Evolutionary conservation across 2,329 filamentous ascomycete species (phyloP), one percentile per base, ranked within the genome.

Genomic region (Penicillium sp.): DNA sequence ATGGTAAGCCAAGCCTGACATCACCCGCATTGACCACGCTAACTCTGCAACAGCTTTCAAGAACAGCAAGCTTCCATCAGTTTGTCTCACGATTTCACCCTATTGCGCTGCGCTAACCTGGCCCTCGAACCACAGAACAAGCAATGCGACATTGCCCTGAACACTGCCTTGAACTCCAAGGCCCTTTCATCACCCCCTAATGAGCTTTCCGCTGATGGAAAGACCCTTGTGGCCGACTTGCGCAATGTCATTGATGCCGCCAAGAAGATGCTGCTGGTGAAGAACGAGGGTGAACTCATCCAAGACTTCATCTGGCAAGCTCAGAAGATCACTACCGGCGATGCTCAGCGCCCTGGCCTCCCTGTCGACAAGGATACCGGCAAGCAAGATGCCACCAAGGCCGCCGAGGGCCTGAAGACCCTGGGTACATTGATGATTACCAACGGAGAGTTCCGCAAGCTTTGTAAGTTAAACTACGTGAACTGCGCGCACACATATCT

Each of bases 221-320:
- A 87, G 70, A 75, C 77, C n/a, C 83, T 99, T 2, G 85, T 97
- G 3, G 77, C 79, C 40, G 93, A 97, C 64, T 77, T 94, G 53
- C 86, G 85, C 57, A 81, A 90, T 50, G 91, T 96, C 48, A 86
- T 99, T 43, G 85, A 89, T 67, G 85, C 94, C 72, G 89, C 93
- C 55, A 95, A 97, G 80, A 77, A 86, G 54, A 83, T 99, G 11
- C 78, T 97, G 8, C 81, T 99, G 24, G 89, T 88, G 77, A 99
- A 97, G 83, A 99, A 99, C 71, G 85, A 96, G 56, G 94, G 92
- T 70, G 92, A 99, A 68, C 78, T 97, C 54, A 79, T 99, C 18
- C 94, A 99, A 71, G 92, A 99, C 68, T 97, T 99, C 75, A 91
- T 97, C 75, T 99, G 90, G 89, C 90, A 96, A 71, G 92, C 92